Percentiles rank a stretch among this genome's conserved stretches.
Evolutionary conservation across 306 rosid genomes (phyloP).

Genomic region (Herpetospermum pedunculosum): DNA sequence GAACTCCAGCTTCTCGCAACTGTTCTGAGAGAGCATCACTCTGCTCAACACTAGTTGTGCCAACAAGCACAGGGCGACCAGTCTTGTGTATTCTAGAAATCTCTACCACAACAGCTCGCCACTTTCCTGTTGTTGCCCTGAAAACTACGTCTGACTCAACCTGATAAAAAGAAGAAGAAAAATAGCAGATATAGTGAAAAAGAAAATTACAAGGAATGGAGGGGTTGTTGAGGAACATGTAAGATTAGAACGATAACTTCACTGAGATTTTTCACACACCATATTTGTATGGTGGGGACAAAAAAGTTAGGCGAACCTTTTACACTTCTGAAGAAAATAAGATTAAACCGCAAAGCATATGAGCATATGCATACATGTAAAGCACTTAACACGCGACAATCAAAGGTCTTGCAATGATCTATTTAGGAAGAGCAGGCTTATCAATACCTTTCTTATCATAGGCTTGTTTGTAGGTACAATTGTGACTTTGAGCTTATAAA

Average conservation of each 20-base stretch:
- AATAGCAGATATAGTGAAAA: not conserved
- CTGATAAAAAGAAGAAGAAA: conserved; percentile 25
- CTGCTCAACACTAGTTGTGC: conserved; percentile 97
- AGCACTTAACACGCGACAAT: not conserved
- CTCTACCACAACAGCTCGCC: conserved; percentile 97
- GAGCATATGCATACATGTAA: not conserved
- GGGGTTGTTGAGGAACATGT: not conserved
- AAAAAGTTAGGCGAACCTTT: not conserved
- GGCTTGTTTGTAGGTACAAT: conserved; percentile 94
- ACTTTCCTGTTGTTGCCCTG: conserved; percentile 79
- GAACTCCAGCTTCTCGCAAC: conserved; percentile 78
- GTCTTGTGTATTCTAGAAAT: conserved; percentile 93
- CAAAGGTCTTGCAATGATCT: not conserved
- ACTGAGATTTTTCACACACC: not conserved
- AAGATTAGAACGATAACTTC: not conserved
- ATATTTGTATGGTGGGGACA: not conserved
- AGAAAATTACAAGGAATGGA: not conserved
- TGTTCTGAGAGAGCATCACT: conserved; percentile 80
- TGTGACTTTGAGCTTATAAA: conserved; percentile 94
- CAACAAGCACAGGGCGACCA: conserved; percentile 94
- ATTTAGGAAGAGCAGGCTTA: not conserved
- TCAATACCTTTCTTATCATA: conserved; percentile 81
- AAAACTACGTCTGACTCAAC: conserved; percentile 97
- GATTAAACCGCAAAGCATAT: not conserved
- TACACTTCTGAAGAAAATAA: conserved; percentile 7